Evolutionary conservation across 306 rosid genomes (phyloP).

Genomic region (Lotus japonicus): DNA sequence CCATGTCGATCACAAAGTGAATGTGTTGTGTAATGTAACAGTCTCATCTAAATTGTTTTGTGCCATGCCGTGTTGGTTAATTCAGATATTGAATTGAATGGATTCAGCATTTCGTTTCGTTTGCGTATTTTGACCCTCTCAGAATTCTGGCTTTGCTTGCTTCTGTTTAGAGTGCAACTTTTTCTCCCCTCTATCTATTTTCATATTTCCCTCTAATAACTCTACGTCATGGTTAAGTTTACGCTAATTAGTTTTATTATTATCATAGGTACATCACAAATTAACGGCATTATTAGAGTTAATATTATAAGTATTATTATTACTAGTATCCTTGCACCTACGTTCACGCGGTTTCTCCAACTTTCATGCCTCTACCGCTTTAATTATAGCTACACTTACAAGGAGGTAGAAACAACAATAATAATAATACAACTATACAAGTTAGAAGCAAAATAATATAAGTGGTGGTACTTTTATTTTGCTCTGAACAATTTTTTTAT

Average conservation of each 20-base stretch:
- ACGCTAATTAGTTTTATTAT: background rate
- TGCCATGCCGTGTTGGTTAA: slow-evolving; percentile 27
- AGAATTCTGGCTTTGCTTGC: slow-evolving; percentile 9
- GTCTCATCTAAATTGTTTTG: background rate
- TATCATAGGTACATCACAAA: background rate
- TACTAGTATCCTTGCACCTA: background rate
- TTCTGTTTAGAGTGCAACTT: background rate
- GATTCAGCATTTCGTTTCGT: background rate
- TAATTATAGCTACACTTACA: background rate
- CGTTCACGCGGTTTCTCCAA: slow-evolving; percentile 26
- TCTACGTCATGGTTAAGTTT: background rate
- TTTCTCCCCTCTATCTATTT: background rate
- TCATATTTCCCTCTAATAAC: background rate
- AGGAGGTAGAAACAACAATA: background rate
- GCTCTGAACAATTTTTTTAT: background rate
- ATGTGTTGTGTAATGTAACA: background rate
- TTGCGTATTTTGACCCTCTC: background rate
- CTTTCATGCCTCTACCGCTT: background rate
- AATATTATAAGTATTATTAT: background rate
- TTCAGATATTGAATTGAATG: background rate
- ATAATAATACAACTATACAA: background rate
- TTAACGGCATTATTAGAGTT: background rate
- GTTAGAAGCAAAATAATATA: slow-evolving; percentile 14
- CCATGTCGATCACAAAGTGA: background rate
- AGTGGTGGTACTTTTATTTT: too few species aligned